Evolutionary conservation across 441 rosid species (phyloP), one percentile per base, ranked within the genome.

Genomic region (Hura crepitans): DNA sequence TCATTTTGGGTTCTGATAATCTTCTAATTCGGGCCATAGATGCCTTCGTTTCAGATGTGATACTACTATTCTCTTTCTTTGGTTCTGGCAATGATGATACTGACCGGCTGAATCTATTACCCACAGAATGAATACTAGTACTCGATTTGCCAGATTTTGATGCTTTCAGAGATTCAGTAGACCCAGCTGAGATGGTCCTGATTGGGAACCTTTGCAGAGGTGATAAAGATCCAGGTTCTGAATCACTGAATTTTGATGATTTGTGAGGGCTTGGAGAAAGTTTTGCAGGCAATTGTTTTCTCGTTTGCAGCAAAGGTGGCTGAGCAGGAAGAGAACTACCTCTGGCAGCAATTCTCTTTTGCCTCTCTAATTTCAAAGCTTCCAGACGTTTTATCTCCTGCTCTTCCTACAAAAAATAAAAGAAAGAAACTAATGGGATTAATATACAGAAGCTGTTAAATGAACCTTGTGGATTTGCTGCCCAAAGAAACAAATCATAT

Each of bases 271-370:
- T 78, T 0, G 94, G 92, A 62, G 91, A 92, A 81, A 81, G 81
- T 83, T 89, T 92, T 54, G 78, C 71, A 7, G 86, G 85, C 53
- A 91, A 53, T 42, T 68, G 83, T 76, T 84, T 96, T 78, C 81
- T 82, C 37, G 77, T 72, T 85, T 75, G 87, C 37, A 78, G 86
- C 57, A 78, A 75, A 46, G 85, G 62, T 65, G 90, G 72, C 80
- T 82, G 90, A 71, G 79, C 79, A 68, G 86, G 77, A 37, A 69
- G 59, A 28, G 93, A 77, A 74, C 86, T 78, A 53, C 87, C 84
- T 79, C 87, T 85, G 20, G 97, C 84, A 72, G 98, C 90, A 72
- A 96, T 96, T 80, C 99, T 81, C 84, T 96, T 91, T 79, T 96
- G 94, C 82, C 99, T 93, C 78, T 84, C 93, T 59, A 87, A 66